Conservation (phyloP, 371 early-diverging fungal genomes). For the Mortierella sp. region DNA sequence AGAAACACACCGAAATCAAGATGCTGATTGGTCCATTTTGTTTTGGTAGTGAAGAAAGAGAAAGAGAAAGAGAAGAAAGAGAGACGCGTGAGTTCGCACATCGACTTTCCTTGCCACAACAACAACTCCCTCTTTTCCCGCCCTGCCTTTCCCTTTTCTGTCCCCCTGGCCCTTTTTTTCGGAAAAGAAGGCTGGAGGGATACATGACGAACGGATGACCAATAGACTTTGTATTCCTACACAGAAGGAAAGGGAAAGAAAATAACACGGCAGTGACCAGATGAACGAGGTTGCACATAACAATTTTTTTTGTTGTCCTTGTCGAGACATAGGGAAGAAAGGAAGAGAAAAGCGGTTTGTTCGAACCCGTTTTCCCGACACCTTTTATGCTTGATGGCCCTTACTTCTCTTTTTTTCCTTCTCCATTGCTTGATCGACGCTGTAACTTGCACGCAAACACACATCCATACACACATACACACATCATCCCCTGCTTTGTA, state of each 20-base stretch:
- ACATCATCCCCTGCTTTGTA: neutral
- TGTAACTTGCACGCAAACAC: neutral
- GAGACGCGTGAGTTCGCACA: neutral
- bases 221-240: neutral
- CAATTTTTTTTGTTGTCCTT: too few species aligned
- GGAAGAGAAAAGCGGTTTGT: neutral
- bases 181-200: neutral
- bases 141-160: neutral
- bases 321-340: neutral
- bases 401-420: neutral
- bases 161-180: neutral
- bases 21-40: conserved; percentile 4
- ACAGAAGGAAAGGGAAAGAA: too few species aligned
- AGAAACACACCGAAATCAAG: neutral
- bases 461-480: too few species aligned
- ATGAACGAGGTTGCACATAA: neutral
- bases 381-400: neutral
- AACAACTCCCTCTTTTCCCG: neutral
- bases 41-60: too few species aligned
- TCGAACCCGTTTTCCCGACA: neutral
- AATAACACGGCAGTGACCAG: neutral
- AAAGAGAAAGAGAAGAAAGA: neutral
- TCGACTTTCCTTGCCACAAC: neutral
- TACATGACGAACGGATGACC: conserved; percentile 11
- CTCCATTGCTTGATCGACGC: neutral